phyloP scores from a whole-genome alignment of 805 yeast species.

The Yarrowia sp. region DNA sequence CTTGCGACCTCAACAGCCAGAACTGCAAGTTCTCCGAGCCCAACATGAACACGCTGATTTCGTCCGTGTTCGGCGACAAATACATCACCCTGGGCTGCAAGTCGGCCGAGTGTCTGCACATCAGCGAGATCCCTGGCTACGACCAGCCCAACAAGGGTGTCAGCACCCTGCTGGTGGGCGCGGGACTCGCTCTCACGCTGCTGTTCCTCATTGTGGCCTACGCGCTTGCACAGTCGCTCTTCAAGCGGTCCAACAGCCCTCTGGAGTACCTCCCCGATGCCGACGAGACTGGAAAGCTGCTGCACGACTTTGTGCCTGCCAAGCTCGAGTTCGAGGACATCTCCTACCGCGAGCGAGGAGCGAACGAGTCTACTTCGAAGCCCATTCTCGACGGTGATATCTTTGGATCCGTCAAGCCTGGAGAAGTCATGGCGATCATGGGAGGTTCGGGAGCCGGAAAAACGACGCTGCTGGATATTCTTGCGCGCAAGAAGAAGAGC shows the following conservation, averaged over 20 bases:
- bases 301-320: constrained; percentile 60
- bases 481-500: constrained; percentile 82
- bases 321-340: constrained; percentile 73
- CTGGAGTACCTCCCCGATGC: constrained; percentile 39
- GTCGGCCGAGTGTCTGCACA: constrained; percentile 90
- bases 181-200: constrained; percentile 33
- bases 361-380: constrained; percentile 8
- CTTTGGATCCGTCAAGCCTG: constrained; percentile 77
- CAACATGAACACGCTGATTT: constrained; percentile 88
- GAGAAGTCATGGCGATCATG: constrained; percentile 92
- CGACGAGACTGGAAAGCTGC: constrained; percentile 48
- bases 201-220: constrained; percentile 30
- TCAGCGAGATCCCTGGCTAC: constrained; percentile 91
- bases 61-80: constrained; percentile 93
- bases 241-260: constrained; percentile 28
- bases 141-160: constrained; percentile 54
- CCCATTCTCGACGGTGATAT: constrained; percentile 54
- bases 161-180: constrained; percentile 30
- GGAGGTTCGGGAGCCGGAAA: constrained; percentile 99
- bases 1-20: constrained; percentile 63
- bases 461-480: constrained; percentile 85
- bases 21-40: constrained; percentile 88
- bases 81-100: constrained; percentile 75
- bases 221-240: constrained; percentile 28
- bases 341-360: constrained; percentile 55